Conservation (phyloP, 257 asterid genomes). For the Thymus quinquecostatus region DNA sequence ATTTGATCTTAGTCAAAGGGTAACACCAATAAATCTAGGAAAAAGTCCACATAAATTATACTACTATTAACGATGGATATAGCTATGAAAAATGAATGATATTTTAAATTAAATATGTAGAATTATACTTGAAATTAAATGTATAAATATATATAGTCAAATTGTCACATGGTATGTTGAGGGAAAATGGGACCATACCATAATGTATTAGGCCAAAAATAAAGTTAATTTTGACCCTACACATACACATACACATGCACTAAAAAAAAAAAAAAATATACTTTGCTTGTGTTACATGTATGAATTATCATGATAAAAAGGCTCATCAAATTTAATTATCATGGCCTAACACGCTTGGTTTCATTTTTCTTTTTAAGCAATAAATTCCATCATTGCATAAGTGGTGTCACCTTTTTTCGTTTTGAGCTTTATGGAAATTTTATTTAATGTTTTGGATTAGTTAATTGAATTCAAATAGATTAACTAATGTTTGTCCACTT, state of each 20-base stretch:
- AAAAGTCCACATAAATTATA: background rate
- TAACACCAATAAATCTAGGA: background rate
- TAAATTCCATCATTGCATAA: conserved; percentile 21
- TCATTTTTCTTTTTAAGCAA: conserved; percentile 24
- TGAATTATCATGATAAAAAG: conserved; percentile 35
- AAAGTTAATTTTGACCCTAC: conserved; percentile 38
- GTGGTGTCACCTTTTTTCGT: background rate
- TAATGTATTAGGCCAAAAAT: conserved; percentile 36
- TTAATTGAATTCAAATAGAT: background rate
- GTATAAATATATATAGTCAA: conserved; percentile 29
- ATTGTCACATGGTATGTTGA: conserved; percentile 52
- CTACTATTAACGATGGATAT: background rate
- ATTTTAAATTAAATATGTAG: conserved; percentile 6
- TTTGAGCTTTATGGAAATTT: background rate
- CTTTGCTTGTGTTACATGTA: conserved; percentile 48
- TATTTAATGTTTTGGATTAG: background rate
- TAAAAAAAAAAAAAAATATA: conserved; percentile 12
- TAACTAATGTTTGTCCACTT: too few species aligned
- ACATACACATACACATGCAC: conserved; percentile 20
- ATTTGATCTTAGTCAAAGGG: background rate
- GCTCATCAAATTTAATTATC: conserved; percentile 30
- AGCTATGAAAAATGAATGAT: background rate
- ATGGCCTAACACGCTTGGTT: conserved; percentile 62
- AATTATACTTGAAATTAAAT: conserved; percentile 11
- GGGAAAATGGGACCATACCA: conserved; percentile 44